These are phyloP conservation scores for Thymus quinquecostatus DNA, from an alignment of 257 asterid species.

Conservation along the genomic window DNA sequence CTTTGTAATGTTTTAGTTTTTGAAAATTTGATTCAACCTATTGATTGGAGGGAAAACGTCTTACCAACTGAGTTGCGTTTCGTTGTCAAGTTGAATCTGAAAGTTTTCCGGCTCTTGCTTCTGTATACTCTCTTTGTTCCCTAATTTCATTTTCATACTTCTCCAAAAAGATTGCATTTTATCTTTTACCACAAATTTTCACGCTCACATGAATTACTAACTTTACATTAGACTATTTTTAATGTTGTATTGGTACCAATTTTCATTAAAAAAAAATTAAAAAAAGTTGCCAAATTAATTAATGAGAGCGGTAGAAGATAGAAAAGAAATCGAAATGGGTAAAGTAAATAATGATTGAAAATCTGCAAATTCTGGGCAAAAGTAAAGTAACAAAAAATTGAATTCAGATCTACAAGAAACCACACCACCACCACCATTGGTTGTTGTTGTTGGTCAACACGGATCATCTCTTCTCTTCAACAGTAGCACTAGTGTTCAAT, in stretches of 20 bases:
- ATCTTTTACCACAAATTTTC: no score
- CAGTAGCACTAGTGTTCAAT: neutral
- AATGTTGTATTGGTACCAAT: neutral
- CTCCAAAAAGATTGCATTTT: no score
- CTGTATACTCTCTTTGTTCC: no score
- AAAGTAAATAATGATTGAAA: constrained; percentile 28
- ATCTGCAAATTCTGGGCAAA: constrained; percentile 28
- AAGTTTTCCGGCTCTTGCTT: no score
- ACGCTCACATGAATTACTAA: no score
- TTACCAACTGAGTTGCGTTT: no score
- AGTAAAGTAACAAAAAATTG: constrained; percentile 26
- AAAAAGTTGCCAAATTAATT: neutral
- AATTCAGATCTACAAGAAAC: constrained; percentile 27
- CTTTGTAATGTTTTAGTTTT: no score
- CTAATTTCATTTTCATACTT: no score
- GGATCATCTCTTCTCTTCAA: neutral
- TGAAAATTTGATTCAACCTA: no score
- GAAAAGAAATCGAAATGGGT: neutral
- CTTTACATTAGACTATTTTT: neutral
- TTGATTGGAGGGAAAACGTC: no score
- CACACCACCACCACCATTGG: neutral
- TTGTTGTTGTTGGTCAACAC: constrained; percentile 19
- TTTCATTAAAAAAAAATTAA: no score
- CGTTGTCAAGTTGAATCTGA: no score
- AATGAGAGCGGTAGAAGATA: neutral